Evolutionary conservation across 768 basidiomycete genomes (phyloP).

Genomic region (Leccinellum albellum): DNA sequence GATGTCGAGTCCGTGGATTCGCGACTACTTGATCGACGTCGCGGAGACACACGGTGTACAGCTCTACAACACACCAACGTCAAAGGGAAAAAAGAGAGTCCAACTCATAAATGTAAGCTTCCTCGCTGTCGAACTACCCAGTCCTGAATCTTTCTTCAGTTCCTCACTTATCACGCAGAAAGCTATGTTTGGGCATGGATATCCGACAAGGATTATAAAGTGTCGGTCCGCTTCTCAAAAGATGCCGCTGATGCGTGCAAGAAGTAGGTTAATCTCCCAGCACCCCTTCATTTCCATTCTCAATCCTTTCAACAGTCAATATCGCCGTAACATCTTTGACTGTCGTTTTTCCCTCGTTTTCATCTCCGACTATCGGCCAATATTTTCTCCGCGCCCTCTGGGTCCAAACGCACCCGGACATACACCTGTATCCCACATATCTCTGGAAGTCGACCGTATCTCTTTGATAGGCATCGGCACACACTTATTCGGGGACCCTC

Average conservation of each 20-base stretch:
- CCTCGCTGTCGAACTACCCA: not conserved
- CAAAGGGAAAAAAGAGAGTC: slow-evolving; percentile 45
- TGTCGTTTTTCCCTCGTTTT: slow-evolving; percentile 43
- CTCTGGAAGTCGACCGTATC: slow-evolving; percentile 50
- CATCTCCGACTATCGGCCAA: slow-evolving; percentile 48
- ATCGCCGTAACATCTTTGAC: slow-evolving; percentile 40
- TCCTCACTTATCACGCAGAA: slow-evolving; percentile 47
- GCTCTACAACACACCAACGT: slow-evolving; percentile 21
- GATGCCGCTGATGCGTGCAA: slow-evolving; percentile 46
- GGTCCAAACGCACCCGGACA: slow-evolving; percentile 29
- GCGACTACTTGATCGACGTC: slow-evolving; percentile 44
- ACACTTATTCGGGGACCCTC: slow-evolving; percentile 40
- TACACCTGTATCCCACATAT: slow-evolving; percentile 44
- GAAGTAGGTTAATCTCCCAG: slow-evolving; percentile 28
- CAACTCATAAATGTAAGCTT: slow-evolving; percentile 54
- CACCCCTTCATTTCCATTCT: not conserved
- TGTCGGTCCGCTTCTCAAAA: slow-evolving; percentile 54
- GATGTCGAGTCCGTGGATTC: slow-evolving; percentile 52
- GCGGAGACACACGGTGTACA: slow-evolving; percentile 53
- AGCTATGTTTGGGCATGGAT: slow-evolving; percentile 59
- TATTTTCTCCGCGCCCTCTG: slow-evolving; percentile 51
- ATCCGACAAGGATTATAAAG: slow-evolving; percentile 51
- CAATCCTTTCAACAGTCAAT: slow-evolving; percentile 16
- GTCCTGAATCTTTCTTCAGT: slow-evolving; percentile 36
- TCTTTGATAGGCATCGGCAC: slow-evolving; percentile 40